phyloP scores from a whole-genome alignment of 2,329 filamentous ascomycete species.

The Cyclaneusma minus region DNA sequence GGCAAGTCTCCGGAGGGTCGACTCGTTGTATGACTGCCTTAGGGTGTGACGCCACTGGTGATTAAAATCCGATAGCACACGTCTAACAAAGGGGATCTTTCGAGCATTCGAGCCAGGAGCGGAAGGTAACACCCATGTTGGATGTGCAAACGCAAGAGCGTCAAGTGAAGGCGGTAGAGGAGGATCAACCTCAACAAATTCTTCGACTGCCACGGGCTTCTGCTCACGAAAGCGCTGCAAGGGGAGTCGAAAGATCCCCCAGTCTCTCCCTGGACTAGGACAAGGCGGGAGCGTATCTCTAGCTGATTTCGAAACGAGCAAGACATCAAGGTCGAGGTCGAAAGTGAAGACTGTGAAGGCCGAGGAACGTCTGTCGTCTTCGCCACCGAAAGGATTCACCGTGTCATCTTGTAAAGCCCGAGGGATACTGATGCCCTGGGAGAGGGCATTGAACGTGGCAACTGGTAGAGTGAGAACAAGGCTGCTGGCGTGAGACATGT shows the following conservation, averaged over 20 bases:
- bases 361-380: slow-evolving; percentile 4
- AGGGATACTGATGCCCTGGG: slow-evolving; percentile 1
- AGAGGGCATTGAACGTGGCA: slow-evolving; percentile 3
- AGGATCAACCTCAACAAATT: too few species aligned
- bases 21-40: slow-evolving; percentile 4
- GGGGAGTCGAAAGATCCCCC: too few species aligned
- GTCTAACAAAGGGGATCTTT: slow-evolving; percentile 2
- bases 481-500: too few species aligned
- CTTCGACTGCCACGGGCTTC: too few species aligned
- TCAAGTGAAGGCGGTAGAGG: slow-evolving; percentile 3
- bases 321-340: slow-evolving; percentile 5
- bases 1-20: slow-evolving; percentile 6
- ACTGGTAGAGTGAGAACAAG: too few species aligned
- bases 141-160: slow-evolving; percentile 2
- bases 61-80: slow-evolving; percentile 6
- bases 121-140: slow-evolving; percentile 3
- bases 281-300: slow-evolving; percentile 2
- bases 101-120: slow-evolving; percentile 1
- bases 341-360: slow-evolving; percentile 5
- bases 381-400: slow-evolving; percentile 7
- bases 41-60: slow-evolving; percentile 8
- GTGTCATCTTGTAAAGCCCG: slow-evolving; percentile 5
- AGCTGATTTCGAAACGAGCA: slow-evolving; percentile 1
- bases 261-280: slow-evolving; percentile 1
- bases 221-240: too few species aligned